A percentile compares a stretch with the other conserved stretches of the same genome.
phyloP scores from a whole-genome alignment of 2,329 filamentous ascomycete species.

The Pseudocercospora fuligena region DNA sequence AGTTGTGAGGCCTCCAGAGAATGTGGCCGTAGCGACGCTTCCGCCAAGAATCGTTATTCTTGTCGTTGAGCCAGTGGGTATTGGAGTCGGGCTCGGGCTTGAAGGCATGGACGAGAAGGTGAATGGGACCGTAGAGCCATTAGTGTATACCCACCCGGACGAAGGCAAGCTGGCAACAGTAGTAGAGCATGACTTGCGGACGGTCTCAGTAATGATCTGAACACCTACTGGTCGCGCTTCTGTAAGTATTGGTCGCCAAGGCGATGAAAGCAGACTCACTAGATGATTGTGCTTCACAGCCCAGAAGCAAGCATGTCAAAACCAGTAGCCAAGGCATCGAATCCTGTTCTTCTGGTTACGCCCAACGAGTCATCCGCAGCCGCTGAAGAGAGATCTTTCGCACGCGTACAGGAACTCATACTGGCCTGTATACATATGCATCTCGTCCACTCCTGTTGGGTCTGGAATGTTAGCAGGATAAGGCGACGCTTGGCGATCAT shows the following conservation, averaged over 20 bases:
- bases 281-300: not conserved
- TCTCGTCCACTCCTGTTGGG: too few species aligned
- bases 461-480: too few species aligned
- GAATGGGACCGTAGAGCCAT: slow-evolving; percentile 13
- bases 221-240: not conserved
- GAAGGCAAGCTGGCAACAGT: not conserved
- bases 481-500: too few species aligned
- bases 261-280: not conserved
- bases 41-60: slow-evolving; percentile 5
- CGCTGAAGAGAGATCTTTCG: too few species aligned
- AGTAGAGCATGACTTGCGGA: slow-evolving; percentile 10
- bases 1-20: slow-evolving; percentile 4
- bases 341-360: too few species aligned
- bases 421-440: too few species aligned
- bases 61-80: not conserved
- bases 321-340: not conserved
- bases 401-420: too few species aligned
- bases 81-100: not conserved
- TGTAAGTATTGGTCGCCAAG: not conserved
- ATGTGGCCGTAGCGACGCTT: not conserved
- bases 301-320: not conserved
- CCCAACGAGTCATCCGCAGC: too few species aligned
- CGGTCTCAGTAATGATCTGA: slow-evolving; percentile 12
- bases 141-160: slow-evolving; percentile 10
- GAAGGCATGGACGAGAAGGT: slow-evolving; percentile 6